These are phyloP conservation scores for Aspergillus luchuensis DNA, from an alignment of 2,329 filamentous ascomycete species.

Conservation along the genomic window DNA sequence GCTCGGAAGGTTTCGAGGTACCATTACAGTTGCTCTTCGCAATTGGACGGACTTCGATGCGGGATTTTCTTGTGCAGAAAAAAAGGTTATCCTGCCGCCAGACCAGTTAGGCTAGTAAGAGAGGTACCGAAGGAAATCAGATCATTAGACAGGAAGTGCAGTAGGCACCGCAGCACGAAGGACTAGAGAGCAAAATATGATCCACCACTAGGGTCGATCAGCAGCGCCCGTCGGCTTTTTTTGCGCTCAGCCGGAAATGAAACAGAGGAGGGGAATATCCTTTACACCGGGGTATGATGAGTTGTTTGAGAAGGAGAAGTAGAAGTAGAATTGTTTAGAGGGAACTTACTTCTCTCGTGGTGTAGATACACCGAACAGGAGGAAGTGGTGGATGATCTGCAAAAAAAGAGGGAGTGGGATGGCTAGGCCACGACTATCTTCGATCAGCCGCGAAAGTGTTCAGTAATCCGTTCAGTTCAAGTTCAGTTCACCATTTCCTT, in stretches of 20 bases:
- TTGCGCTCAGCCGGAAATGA: background rate
- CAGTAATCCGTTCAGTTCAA: too few relatives aligned
- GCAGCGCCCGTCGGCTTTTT: background rate
- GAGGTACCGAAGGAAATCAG: conserved; percentile 3
- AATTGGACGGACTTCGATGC: conserved; percentile 3
- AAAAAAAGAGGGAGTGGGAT: too few relatives aligned
- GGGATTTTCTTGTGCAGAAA: conserved; percentile 9
- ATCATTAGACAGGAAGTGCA: conserved; percentile 3
- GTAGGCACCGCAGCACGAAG: background rate
- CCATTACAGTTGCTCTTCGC: background rate
- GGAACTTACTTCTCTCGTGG: background rate
- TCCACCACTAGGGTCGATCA: conserved; percentile 11
- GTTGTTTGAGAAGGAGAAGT: background rate
- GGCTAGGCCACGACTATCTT: background rate
- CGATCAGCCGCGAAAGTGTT: background rate
- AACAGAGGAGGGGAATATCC: background rate
- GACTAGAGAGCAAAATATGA: background rate
- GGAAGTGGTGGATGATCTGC: conserved; percentile 5
- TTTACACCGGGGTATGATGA: background rate
- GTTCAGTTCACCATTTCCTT: too few relatives aligned
- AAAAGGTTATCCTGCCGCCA: conserved; percentile 6
- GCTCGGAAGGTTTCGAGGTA: conserved; percentile 4
- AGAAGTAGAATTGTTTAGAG: background rate
- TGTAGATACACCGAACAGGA: background rate
- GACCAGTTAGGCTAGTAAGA: background rate